These are phyloP conservation scores for Cercospora sp. DNA, from an alignment of 2,329 filamentous ascomycete species.

Conservation along the genomic window DNA sequence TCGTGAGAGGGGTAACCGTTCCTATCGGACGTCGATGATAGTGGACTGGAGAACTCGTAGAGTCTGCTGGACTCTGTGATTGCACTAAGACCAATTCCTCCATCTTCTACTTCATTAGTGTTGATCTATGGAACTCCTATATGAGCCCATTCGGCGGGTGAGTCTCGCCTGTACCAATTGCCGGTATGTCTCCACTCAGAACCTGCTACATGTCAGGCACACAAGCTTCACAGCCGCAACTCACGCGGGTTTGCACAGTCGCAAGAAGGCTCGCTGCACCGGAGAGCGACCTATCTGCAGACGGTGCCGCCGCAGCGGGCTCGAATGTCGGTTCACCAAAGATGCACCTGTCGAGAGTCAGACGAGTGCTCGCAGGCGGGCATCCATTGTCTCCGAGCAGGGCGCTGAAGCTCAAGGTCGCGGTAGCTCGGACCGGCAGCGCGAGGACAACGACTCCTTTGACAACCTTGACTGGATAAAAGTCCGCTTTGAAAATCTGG, in stretches of 20 bases:
- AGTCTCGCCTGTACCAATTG: background rate
- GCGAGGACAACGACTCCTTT: background rate
- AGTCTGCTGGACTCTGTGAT: background rate
- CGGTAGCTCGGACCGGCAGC: background rate
- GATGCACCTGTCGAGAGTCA: background rate
- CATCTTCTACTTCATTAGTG: background rate
- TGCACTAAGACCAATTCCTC: background rate
- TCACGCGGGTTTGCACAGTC: background rate
- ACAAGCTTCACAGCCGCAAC: background rate
- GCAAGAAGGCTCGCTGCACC: background rate
- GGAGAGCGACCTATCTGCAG: background rate
- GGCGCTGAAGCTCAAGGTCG: background rate
- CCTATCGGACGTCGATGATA: background rate
- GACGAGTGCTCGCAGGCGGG: background rate
- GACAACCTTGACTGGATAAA: background rate
- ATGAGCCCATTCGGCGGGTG: background rate
- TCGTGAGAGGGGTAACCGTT: background rate
- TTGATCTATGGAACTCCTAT: background rate
- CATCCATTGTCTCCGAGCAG: background rate
- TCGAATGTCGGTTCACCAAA: background rate
- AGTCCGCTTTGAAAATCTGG: background rate
- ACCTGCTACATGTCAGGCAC: background rate
- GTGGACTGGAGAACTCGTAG: background rate
- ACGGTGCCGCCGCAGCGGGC: background rate
- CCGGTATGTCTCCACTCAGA: background rate